Evolutionary conservation across 2,329 filamentous ascomycete species (phyloP), one percentile per base, ranked within the genome.

Genomic region (Neofusicoccum umdonicola): DNA sequence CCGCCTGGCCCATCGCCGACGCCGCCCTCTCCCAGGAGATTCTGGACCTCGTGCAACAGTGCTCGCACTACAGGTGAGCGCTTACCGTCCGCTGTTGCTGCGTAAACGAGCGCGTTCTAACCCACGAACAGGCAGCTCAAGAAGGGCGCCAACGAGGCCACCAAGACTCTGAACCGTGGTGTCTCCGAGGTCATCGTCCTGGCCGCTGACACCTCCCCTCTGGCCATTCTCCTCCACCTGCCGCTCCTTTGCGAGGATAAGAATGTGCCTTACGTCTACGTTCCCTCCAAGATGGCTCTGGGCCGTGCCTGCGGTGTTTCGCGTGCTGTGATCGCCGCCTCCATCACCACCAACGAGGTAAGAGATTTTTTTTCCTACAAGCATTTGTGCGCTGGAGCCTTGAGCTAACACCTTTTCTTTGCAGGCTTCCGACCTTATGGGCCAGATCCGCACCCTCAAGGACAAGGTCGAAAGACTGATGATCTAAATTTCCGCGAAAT

Each of bases 381-480:
- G 8, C n/a, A 3, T 12, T 17, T 31, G 8, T 37, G 7, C 45
- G 11, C 17, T 9, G 15, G 15, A 22, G 9, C 11, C 12, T 11
- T 22, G 7, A 7, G 39, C 57, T 65, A 41, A 60, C 17, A 5
- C 13, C 19, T 60, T 17, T 41, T 17, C 41, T 15, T 27, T 15
- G 13, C 19, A 64, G 62, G 62, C 52, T 57, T 72, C 79, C 74
- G 93, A 97, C 79, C 84, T 98, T 66, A 91, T 89, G 79, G 86
- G 87, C 74, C 92, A 96, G 84, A 97, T 98, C 79, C 87, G 90
- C 72, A 85, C 88, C 69, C 84, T 97, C 75, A 96, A 94, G 85
- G 91, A 96, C 81, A 96, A 97, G 88, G 91, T 98, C 64, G 94
- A 98, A 86, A 87, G 93, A 73, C 86, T 97, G 71, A 93, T 94